Conservation (phyloP, 2,329 filamentous ascomycete genomes). For the Fusarium siculi region DNA sequence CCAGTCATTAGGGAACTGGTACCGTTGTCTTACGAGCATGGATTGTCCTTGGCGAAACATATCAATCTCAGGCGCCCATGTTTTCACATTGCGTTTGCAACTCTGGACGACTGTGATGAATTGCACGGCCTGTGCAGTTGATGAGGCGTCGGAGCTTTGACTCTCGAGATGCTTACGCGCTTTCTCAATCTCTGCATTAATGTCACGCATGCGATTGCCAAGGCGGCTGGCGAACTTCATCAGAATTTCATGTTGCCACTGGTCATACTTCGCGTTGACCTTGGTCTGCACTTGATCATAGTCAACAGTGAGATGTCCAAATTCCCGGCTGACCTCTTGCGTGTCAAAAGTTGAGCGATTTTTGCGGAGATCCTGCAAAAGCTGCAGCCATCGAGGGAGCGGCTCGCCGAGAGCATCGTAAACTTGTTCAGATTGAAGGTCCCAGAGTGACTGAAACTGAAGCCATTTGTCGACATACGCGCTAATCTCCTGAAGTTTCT, state of each 20-base stretch:
- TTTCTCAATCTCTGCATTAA: conserved; percentile 91
- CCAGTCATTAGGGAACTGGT: conserved; percentile 95
- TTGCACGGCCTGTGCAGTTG: conserved; percentile 94
- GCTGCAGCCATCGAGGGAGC: conserved; percentile 90
- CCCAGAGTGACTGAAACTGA: conserved; percentile 98
- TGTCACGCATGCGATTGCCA: conserved; percentile 89
- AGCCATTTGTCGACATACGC: conserved; percentile 97
- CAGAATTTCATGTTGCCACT: conserved; percentile 98
- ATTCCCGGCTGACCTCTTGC: conserved; percentile 89
- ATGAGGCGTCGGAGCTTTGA: conserved; percentile 91
- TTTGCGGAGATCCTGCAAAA: conserved; percentile 97
- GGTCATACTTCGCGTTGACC: conserved; percentile 98
- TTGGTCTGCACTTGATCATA: conserved; percentile 99
- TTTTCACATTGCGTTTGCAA: conserved; percentile 91
- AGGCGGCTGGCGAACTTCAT: conserved; percentile 92
- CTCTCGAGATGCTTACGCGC: conserved; percentile 90
- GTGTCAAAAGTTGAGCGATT: conserved; percentile 97
- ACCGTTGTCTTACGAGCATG: conserved; percentile 88
- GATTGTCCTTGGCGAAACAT: conserved; percentile 96
- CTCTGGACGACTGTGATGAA: conserved; percentile 99
- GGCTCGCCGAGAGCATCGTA: conserved; percentile 93
- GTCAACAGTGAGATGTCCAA: conserved; percentile 94
- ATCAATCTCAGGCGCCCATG: conserved; percentile 96
- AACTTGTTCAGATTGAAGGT: conserved; percentile 94
- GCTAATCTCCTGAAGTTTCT: conserved; percentile 81